Evolutionary conservation across 208 protist genomes (phyloP).

Genomic region (Crithidia expoeki): DNA sequence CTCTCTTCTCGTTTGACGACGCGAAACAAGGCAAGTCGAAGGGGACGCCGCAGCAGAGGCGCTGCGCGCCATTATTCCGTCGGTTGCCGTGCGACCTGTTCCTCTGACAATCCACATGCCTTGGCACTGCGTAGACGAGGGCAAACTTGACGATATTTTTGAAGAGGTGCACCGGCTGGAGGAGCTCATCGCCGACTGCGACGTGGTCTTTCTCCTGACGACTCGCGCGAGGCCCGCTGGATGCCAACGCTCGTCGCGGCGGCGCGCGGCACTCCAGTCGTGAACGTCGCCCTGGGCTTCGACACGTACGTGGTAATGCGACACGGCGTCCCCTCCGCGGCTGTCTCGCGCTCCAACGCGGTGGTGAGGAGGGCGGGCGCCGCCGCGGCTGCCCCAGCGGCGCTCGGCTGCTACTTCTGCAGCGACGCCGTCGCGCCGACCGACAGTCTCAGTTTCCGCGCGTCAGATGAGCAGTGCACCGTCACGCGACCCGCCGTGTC

Average conservation of each 20-base stretch:
- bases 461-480: constrained; percentile 99
- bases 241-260: constrained; percentile 95
- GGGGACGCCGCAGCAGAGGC: constrained; percentile 87
- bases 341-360: constrained; percentile 22
- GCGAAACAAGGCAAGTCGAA: constrained; percentile 83
- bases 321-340: constrained; percentile 82
- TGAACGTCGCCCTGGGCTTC: constrained; percentile 98
- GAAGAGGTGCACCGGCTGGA: constrained; percentile 66
- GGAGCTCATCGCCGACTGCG: constrained; percentile 85
- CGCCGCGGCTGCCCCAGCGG: background rate
- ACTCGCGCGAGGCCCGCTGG: constrained; percentile 98
- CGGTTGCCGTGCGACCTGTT: constrained; percentile 45
- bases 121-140: constrained; percentile 85
- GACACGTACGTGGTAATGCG: constrained; percentile 98
- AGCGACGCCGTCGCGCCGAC: constrained; percentile 95
- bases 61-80: constrained; percentile 91
- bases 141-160: constrained; percentile 28
- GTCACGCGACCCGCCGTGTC: constrained; percentile 96
- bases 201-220: constrained; percentile 98
- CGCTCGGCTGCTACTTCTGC: constrained; percentile 99
- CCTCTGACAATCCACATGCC: constrained; percentile 97
- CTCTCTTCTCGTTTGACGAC: constrained; percentile 88
- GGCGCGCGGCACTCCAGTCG: constrained; percentile 83
- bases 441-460: constrained; percentile 91
- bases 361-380: background rate